A percentile compares a stretch with the other conserved stretches of the same genome.
Conservation (phyloP, 257 asterid genomes). For the Solanum acaule region DNA sequence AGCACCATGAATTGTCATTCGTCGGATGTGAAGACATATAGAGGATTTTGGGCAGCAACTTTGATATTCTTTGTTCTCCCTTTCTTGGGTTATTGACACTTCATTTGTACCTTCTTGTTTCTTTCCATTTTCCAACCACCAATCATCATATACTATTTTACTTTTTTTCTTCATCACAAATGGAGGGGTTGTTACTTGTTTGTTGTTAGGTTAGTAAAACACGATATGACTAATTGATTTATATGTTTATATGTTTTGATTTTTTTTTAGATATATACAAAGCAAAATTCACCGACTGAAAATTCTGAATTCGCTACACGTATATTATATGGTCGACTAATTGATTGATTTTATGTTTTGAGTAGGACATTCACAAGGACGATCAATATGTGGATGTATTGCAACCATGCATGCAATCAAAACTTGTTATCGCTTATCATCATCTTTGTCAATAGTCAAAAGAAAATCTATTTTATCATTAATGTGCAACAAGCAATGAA, state of each 20-base stretch:
- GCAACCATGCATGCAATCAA: slow-evolving; percentile 15
- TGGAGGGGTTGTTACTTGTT: not conserved
- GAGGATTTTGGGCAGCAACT: slow-evolving; percentile 1
- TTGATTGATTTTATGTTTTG: not conserved
- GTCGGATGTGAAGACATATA: slow-evolving; percentile 10
- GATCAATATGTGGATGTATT: slow-evolving; percentile 7
- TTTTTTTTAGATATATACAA: not conserved
- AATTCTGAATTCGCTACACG: not conserved
- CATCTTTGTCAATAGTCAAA: not conserved
- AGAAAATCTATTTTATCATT: not conserved
- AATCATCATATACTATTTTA: slow-evolving; percentile 9
- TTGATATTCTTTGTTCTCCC: slow-evolving; percentile 19
- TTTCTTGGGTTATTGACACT: slow-evolving; percentile 11
- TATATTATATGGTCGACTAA: not conserved
- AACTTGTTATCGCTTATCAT: not conserved
- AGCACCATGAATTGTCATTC: slow-evolving; percentile 8
- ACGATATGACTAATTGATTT: not conserved
- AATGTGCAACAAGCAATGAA: not conserved
- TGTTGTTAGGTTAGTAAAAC: not conserved
- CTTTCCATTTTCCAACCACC: slow-evolving; percentile 29
- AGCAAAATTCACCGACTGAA: not conserved
- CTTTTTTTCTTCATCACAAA: not conserved
- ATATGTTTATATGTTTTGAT: not conserved
- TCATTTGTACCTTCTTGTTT: slow-evolving; percentile 23
- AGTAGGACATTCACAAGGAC: not conserved